phyloP scores from a whole-genome alignment of 2,329 filamentous ascomycete genomes.

The Aspergillus nomiae region DNA sequence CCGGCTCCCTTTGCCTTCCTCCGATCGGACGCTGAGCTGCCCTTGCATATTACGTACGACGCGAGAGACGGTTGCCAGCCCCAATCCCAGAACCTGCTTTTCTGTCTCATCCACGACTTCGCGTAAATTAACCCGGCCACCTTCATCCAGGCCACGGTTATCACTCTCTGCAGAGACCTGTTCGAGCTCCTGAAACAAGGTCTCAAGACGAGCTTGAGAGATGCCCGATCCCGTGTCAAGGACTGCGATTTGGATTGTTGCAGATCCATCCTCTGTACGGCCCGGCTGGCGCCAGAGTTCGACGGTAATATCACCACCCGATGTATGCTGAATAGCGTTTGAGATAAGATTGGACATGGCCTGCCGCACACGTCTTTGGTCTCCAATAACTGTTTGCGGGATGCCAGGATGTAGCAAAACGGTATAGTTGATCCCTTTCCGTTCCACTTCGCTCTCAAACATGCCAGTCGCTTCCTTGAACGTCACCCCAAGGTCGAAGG shows the following conservation, averaged over 20 bases:
- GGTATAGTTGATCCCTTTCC: constrained; percentile 73
- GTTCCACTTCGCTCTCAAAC: constrained; percentile 71
- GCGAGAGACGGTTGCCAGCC: constrained; percentile 83
- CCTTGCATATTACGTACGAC: constrained; percentile 90
- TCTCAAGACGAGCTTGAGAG: constrained; percentile 58
- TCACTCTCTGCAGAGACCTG: constrained; percentile 66
- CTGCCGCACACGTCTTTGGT: constrained; percentile 78
- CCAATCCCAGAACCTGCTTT: constrained; percentile 69
- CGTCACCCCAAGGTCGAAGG: constrained; percentile 71
- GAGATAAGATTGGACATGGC: constrained; percentile 80
- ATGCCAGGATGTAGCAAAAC: constrained; percentile 68
- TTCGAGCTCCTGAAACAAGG: constrained; percentile 63
- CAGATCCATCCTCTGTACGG: constrained; percentile 54
- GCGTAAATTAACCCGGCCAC: constrained; percentile 24
- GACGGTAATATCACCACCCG: constrained; percentile 66
- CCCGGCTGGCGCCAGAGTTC: constrained; percentile 61
- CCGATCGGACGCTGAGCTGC: constrained; percentile 80
- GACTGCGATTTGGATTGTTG: constrained; percentile 72
- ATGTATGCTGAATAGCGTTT: constrained; percentile 81
- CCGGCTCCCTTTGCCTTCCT: constrained; percentile 76
- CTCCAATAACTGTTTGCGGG: constrained; percentile 71
- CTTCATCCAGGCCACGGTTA: constrained; percentile 38
- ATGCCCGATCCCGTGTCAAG: constrained; percentile 74
- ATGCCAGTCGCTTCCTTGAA: constrained; percentile 76
- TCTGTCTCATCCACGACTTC: constrained; percentile 5